A percentile compares a stretch with the other conserved stretches of the same genome.
These are phyloP conservation scores for Eimeria tenella DNA, from an alignment of 169 alveolate genomes.

Conservation along the genomic window DNA sequence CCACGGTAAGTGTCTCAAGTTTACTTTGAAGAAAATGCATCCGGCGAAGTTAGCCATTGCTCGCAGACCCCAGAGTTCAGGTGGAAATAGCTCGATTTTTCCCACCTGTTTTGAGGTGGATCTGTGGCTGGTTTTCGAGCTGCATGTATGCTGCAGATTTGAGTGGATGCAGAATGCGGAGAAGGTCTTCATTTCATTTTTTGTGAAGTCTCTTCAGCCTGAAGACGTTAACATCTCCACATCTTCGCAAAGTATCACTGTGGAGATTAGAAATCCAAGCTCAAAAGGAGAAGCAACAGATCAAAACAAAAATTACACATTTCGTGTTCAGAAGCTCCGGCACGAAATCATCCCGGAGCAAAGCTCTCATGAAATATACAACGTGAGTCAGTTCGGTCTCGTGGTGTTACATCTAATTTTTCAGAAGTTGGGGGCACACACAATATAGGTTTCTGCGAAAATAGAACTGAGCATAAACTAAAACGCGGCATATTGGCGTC, in stretches of 20 bases:
- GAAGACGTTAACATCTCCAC: background rate
- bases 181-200: constrained; percentile 52
- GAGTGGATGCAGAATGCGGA: constrained; percentile 77
- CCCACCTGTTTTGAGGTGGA: background rate
- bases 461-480: too few species aligned
- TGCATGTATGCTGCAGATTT: constrained; percentile 41
- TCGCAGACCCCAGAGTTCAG: background rate
- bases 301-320: background rate
- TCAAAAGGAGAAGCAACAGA: background rate
- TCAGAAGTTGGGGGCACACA: too few species aligned
- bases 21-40: background rate
- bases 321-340: constrained; percentile 7
- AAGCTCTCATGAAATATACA: constrained; percentile 26
- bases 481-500: too few species aligned
- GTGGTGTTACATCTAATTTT: too few species aligned
- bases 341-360: constrained; percentile 45
- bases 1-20: background rate
- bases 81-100: too few species aligned
- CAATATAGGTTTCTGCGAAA: too few species aligned
- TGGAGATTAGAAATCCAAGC: background rate
- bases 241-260: background rate
- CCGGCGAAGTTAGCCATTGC: background rate
- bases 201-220: constrained; percentile 51
- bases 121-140: background rate
- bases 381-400: background rate